Evolutionary conservation across 2,329 filamentous ascomycete genomes (phyloP).

Genomic region (Byssothecium circinans): DNA sequence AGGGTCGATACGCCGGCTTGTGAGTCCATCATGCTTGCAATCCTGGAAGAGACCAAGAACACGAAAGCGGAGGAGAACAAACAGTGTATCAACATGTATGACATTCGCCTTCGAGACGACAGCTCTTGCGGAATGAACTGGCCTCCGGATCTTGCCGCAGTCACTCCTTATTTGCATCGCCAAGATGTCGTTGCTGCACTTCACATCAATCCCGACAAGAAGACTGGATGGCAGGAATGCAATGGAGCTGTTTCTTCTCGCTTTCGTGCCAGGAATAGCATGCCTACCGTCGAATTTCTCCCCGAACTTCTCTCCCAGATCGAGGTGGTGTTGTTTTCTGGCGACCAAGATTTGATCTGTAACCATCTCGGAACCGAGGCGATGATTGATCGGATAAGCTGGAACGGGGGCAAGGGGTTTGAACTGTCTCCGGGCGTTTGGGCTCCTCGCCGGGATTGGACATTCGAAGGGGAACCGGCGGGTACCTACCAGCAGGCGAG

Average conservation of each 20-base stretch:
- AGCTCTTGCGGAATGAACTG: constrained; percentile 96
- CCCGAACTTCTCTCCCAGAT: constrained; percentile 77
- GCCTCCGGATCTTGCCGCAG: constrained; percentile 78
- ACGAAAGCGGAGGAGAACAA: constrained; percentile 54
- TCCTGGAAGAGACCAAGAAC: constrained; percentile 68
- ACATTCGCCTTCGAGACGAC: constrained; percentile 79
- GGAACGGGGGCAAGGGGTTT: constrained; percentile 90
- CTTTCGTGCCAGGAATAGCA: constrained; percentile 71
- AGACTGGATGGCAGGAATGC: constrained; percentile 90
- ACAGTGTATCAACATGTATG: constrained; percentile 93
- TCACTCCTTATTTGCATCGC: constrained; percentile 83
- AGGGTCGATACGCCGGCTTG: constrained; percentile 71
- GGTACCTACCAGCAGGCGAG: constrained; percentile 94
- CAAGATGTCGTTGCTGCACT: constrained; percentile 77
- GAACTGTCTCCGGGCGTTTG: constrained; percentile 83
- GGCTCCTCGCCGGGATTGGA: constrained; percentile 93
- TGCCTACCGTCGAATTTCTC: constrained; percentile 72
- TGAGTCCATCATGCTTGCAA: constrained; percentile 73
- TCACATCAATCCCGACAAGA: constrained; percentile 79
- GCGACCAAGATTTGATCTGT: constrained; percentile 92
- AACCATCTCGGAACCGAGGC: constrained; percentile 94
- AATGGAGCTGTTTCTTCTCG: constrained; percentile 72
- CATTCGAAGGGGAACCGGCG: constrained; percentile 82
- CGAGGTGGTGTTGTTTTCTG: constrained; percentile 85
- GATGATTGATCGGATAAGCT: constrained; percentile 85